Evolutionary conservation across 2,329 filamentous ascomycete species (phyloP), one percentile per base, ranked within the genome.

Genomic region (Fusarium sp.): DNA sequence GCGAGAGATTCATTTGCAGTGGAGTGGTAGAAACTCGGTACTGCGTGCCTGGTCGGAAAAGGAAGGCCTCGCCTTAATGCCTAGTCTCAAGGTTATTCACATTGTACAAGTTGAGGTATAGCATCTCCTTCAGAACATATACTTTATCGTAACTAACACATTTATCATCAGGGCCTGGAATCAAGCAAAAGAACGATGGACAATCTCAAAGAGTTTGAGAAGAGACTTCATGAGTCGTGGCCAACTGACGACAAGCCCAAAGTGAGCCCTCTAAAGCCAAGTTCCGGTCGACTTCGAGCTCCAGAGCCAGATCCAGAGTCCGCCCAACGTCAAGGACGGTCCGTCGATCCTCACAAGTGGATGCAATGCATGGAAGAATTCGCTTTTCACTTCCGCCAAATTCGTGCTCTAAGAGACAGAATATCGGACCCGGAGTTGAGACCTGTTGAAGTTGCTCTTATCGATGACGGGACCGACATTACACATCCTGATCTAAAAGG

Each of bases 311-410:
- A 48, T 3, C 32, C 26, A 10, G 44, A 22, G 1, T 7, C 38
- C 4, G 19, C 26, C 26, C 26, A 49, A 10, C 38, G 15, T n/a
- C 44, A 25, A 32, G 38, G 48, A 13, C 25, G 39, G 5, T 42
- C 44, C 3, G 52, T 55, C 4, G 52, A 49, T 44, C 52, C 44
- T 7, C 44, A 55, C 31, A 55, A 24, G 19, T 55, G 52, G 52
- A 55, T 55, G 31, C 43, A 55, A 19, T 55, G 38, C 32, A 55
- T 55, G 52, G 52, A 49, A 6, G 15, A 43, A 5, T 55, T 55
- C 43, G 44, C 44, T 6, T n/a, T 22, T 8, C 15, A 43, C 9
- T 55, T 55, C n/a, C 29, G 52, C 0, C 44, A 55, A 10, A 49
- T 55, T 3, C 29, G 13, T 7, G 52, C 52, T 19, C 44, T 55